These are phyloP conservation scores for Trametes sanguinea DNA, from an alignment of 768 basidiomycete species.

Conservation along the genomic window DNA sequence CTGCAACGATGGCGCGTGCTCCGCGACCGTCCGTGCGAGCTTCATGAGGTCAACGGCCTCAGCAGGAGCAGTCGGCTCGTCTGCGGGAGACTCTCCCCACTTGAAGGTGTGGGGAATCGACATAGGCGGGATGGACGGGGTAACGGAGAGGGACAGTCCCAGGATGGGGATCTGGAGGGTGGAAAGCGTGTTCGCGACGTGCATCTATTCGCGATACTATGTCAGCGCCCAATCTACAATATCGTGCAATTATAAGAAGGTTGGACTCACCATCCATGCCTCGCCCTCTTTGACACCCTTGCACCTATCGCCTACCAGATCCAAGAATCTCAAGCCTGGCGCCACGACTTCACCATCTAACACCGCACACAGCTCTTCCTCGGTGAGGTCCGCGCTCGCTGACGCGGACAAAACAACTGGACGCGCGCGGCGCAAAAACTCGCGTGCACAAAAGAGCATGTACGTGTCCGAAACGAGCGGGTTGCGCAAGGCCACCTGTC, in stretches of 20 bases:
- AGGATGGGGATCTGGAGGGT: not conserved
- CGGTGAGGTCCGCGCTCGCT: slow-evolving; percentile 3
- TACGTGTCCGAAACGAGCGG: slow-evolving; percentile 14
- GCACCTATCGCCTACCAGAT: slow-evolving; percentile 21
- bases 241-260: not conserved
- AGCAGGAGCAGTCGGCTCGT: not conserved
- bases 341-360: slow-evolving; percentile 14
- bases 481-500: slow-evolving; percentile 18
- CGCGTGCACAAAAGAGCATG: slow-evolving; percentile 11
- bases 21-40: slow-evolving; percentile 6
- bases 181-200: slow-evolving; percentile 7
- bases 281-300: slow-evolving; percentile 9
- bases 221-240: not conserved
- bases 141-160: slow-evolving; percentile 16
- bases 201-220: not conserved
- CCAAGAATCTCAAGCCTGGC: slow-evolving; percentile 16
- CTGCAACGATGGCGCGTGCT: slow-evolving; percentile 6
- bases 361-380: slow-evolving; percentile 15
- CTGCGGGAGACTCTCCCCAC: not conserved
- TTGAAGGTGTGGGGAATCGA: not conserved
- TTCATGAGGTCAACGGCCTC: slow-evolving; percentile 9
- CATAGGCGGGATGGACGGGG: slow-evolving; percentile 7
- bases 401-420: slow-evolving; percentile 21
- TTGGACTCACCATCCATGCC: slow-evolving; percentile 19
- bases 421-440: slow-evolving; percentile 14